Percentiles rank a stretch among this genome's conserved stretches.
phyloP scores from a whole-genome alignment of 2,329 filamentous ascomycete species.

The Dothistroma pini region DNA sequence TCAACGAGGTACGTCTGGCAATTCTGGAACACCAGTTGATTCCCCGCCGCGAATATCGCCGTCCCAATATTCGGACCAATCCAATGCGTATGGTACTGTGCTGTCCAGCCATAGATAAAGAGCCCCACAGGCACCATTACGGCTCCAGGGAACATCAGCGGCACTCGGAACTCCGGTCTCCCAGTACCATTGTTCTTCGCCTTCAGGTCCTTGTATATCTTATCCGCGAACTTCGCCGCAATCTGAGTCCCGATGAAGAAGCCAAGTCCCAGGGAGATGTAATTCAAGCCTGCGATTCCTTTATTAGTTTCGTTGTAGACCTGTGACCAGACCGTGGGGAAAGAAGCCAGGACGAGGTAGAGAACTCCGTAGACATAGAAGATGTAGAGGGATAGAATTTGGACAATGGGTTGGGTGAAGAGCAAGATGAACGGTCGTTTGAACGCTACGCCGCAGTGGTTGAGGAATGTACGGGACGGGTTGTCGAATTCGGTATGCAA shows the following conservation, averaged over 20 bases:
- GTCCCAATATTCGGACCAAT: slow-evolving; percentile 60
- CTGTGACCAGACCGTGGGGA: slow-evolving; percentile 33
- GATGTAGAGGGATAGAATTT: slow-evolving; percentile 37
- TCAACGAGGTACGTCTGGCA: slow-evolving; percentile 63
- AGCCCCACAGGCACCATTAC: slow-evolving; percentile 54
- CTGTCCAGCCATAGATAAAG: slow-evolving; percentile 58
- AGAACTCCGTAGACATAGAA: slow-evolving; percentile 40
- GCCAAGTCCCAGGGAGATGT: slow-evolving; percentile 56
- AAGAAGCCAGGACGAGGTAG: slow-evolving; percentile 38
- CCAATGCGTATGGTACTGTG: slow-evolving; percentile 53
- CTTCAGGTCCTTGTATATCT: slow-evolving; percentile 37
- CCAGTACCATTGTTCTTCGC: slow-evolving; percentile 38
- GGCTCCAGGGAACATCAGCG: slow-evolving; percentile 54
- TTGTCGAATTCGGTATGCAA: slow-evolving; percentile 51
- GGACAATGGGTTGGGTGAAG: slow-evolving; percentile 38
- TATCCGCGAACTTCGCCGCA: slow-evolving; percentile 37
- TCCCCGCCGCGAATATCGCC: slow-evolving; percentile 52
- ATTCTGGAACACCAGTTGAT: slow-evolving; percentile 56
- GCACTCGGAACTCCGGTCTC: slow-evolving; percentile 44
- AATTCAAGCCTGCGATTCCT: slow-evolving; percentile 38
- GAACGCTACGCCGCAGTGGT: slow-evolving; percentile 33
- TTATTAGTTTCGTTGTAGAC: slow-evolving; percentile 24
- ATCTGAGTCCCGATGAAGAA: slow-evolving; percentile 53
- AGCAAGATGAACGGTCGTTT: slow-evolving; percentile 36
- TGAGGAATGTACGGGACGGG: slow-evolving; percentile 32